These are phyloP conservation scores for Urochloa ruziziensis DNA, from an alignment of 176 grass and related monocot genomes.

Conservation along the genomic window DNA sequence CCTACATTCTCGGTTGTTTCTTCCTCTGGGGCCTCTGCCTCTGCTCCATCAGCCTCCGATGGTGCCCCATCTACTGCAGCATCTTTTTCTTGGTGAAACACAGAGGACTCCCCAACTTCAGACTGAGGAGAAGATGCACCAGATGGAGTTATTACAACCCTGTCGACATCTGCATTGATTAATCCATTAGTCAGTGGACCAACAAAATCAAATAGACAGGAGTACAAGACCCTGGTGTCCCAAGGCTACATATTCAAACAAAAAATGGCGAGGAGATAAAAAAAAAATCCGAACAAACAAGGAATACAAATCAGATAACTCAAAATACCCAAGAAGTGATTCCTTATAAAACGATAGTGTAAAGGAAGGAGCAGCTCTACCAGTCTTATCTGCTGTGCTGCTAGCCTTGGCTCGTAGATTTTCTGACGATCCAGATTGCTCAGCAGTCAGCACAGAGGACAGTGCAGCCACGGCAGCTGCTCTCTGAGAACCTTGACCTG, in stretches of 20 bases:
- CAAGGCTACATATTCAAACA: not conserved
- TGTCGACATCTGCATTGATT: constrained; percentile 45
- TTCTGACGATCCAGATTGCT: constrained; percentile 72
- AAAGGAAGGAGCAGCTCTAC: constrained; percentile 35
- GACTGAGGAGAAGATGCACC: constrained; percentile 39
- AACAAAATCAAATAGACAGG: constrained; percentile 18
- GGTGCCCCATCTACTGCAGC: constrained; percentile 35
- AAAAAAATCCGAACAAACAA: not conserved
- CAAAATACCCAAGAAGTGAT: constrained; percentile 5
- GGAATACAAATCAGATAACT: not conserved
- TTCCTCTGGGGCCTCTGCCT: constrained; percentile 52
- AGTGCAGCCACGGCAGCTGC: constrained; percentile 96
- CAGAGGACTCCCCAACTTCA: constrained; percentile 43
- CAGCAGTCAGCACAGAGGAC: constrained; percentile 81
- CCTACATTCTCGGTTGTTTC: constrained; percentile 56
- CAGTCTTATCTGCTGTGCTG: constrained; percentile 36
- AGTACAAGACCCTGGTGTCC: not conserved
- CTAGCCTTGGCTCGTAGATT: constrained; percentile 53
- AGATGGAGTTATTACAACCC: constrained; percentile 24
- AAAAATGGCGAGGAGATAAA: not conserved
- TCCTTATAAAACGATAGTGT: not conserved
- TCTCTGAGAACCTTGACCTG: constrained; percentile 88
- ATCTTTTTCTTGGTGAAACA: constrained; percentile 63
- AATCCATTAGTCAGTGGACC: not conserved
- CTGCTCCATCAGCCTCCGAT: constrained; percentile 36